These are phyloP conservation scores for Podila epigama DNA, from an alignment of 192 early-diverging fungal species.

Conservation along the genomic window DNA sequence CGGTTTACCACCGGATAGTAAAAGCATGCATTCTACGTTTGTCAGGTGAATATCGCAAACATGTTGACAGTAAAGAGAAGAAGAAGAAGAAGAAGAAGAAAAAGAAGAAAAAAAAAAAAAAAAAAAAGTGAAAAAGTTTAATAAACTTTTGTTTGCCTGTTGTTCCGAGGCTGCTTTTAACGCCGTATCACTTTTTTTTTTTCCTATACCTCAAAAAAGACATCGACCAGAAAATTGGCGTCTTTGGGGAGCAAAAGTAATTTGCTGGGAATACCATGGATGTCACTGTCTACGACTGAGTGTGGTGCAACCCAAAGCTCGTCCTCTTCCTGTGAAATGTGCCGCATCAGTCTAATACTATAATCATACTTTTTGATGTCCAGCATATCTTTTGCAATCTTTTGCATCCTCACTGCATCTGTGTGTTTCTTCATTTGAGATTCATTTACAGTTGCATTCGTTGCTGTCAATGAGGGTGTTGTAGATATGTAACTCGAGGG, in stretches of 20 bases:
- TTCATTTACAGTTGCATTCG: neutral
- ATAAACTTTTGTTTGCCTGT: no score
- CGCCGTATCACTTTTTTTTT: no score
- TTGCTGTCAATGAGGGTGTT: neutral
- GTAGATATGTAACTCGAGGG: neutral
- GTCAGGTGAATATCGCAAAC: no score
- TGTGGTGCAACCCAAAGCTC: slow-evolving; percentile 29
- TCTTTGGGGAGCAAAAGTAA: slow-evolving; percentile 34
- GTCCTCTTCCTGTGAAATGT: slow-evolving; percentile 40
- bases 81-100: no score
- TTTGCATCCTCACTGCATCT: slow-evolving; percentile 20
- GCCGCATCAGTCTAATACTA: slow-evolving; percentile 22
- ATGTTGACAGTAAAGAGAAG: no score
- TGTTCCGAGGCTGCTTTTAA: no score
- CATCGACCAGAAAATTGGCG: slow-evolving; percentile 36
- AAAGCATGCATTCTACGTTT: slow-evolving; percentile 30
- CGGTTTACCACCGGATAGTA: slow-evolving; percentile 43
- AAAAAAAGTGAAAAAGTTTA: neutral
- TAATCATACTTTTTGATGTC: slow-evolving; percentile 29
- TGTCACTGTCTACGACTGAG: neutral
- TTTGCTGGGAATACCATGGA: slow-evolving; percentile 26
- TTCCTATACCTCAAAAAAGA: slow-evolving; percentile 50
- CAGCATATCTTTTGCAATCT: slow-evolving; percentile 31
- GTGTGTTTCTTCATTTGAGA: neutral
- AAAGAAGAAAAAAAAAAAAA: neutral